Evolutionary conservation across 257 asterid genomes (phyloP).

Genomic region (Nicotiana otophora): DNA sequence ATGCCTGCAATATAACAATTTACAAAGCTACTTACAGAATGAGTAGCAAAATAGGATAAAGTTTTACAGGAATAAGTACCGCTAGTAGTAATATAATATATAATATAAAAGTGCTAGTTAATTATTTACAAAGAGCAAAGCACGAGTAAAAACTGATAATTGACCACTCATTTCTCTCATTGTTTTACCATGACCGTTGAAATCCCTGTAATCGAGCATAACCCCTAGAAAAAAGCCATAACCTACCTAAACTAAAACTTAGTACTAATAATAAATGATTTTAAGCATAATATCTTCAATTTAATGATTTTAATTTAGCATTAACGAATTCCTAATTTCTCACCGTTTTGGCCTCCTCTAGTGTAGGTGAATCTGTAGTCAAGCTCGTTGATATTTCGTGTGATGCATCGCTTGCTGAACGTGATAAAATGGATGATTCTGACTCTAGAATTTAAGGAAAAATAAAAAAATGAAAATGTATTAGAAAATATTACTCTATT

Average conservation of each 20-base stretch:
- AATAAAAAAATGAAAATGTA: background rate
- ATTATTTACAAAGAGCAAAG: slow-evolving; percentile 16
- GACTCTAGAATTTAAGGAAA: background rate
- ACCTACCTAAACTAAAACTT: background rate
- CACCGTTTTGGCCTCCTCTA: slow-evolving; percentile 21
- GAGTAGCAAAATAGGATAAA: background rate
- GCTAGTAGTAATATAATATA: background rate
- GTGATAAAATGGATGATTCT: slow-evolving; percentile 28
- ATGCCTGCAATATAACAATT: background rate
- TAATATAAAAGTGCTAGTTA: background rate
- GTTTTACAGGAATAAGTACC: background rate
- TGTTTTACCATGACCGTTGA: slow-evolving; percentile 11
- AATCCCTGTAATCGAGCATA: slow-evolving; percentile 27
- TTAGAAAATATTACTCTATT: no score
- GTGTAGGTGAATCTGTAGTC: slow-evolving; percentile 19
- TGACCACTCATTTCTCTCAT: slow-evolving; percentile 41
- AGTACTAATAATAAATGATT: background rate
- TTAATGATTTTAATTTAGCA: slow-evolving; percentile 4
- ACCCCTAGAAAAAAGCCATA: slow-evolving; percentile 7
- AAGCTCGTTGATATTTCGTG: slow-evolving; percentile 38
- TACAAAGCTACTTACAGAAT: background rate
- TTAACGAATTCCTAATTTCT: background rate
- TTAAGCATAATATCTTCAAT: background rate
- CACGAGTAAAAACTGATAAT: slow-evolving; percentile 25
- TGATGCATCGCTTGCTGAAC: slow-evolving; percentile 65